Evolutionary conservation across 495 filamentous ascomycete genomes (phyloP), one percentile per base, ranked within the genome.

Genomic region (Cercophora sp.): DNA sequence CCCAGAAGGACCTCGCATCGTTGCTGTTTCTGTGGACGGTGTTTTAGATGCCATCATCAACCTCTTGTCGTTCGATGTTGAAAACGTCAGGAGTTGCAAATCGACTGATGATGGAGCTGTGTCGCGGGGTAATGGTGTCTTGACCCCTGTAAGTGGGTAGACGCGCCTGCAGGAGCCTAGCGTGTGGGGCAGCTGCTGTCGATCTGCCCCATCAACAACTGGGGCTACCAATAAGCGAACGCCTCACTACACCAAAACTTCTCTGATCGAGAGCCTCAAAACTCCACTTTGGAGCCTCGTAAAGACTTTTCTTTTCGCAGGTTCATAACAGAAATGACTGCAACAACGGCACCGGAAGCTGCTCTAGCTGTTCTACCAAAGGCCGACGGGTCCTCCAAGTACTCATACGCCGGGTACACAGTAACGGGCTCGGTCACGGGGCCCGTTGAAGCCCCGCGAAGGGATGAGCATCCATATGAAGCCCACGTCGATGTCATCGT

Each of bases 401-500:
- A 89, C 65, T 82, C 85, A 13, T 76, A 80, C 51, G 85, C 86
- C 40, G 88, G 88, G 27, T 95, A 87, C 67, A 84, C 83, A 44
- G 79, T 97, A 55, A 80, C 93, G 41, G 88, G 85, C 47, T 83
- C 88, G 10, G 89, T 94, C 54, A 96, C 92, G 66, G 93, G 89
- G 0, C 93, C 93, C n/a, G 78, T 96, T 57, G 92, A 96, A 69
- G 89, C 91, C 16, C 83, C 81, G 56, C 83, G 90, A 57, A 80
- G 88, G 57, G 92, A 96, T 61, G 85, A 96, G 58, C 81, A 89
- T 48, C 86, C 93, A 13, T 88, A 94, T 69, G 90, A 96, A 71
- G 88, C 93, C 20, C 84, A 83, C 44, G 73, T 98, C 48, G 93
- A 97, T 66, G 87, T 97, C 25, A 84, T 90, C 65, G 82, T 98